Percentiles rank a stretch among this genome's conserved stretches.
phyloP scores from a whole-genome alignment of 129 eudicot genomes.

The Lactuca sativa region DNA sequence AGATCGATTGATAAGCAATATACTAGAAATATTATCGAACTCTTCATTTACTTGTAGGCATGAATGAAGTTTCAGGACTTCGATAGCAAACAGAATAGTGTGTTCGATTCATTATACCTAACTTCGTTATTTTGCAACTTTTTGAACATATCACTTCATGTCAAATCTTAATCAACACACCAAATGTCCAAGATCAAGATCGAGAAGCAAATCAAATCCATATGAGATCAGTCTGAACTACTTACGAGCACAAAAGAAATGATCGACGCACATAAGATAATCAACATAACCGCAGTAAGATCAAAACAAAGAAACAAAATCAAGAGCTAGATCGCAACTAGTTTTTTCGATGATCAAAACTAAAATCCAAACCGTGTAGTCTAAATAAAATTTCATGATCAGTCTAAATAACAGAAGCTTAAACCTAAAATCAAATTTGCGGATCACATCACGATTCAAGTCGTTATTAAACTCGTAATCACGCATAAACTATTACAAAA shows the following conservation, averaged over 20 bases:
- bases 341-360: not conserved
- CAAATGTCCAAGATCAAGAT: not conserved
- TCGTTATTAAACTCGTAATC: not conserved
- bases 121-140: not conserved
- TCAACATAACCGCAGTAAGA: not conserved
- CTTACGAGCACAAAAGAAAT: not conserved
- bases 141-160: not conserved
- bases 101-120: not conserved
- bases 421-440: not conserved
- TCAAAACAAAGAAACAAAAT: not conserved
- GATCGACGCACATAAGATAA: conserved; percentile 4
- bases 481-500: not conserved
- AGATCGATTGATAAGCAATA: no score
- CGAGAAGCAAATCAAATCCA: conserved; percentile 5
- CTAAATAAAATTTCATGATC: conserved; percentile 3
- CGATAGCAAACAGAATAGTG: not conserved
- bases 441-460: not conserved
- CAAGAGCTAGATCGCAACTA: not conserved
- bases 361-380: not conserved
- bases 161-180: not conserved
- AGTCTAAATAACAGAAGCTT: not conserved
- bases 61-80: not conserved
- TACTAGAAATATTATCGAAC: not conserved
- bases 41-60: not conserved
- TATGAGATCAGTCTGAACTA: not conserved